Evolutionary conservation across 495 filamentous ascomycete genomes (phyloP).

Genomic region (Aspergillus affinis): DNA sequence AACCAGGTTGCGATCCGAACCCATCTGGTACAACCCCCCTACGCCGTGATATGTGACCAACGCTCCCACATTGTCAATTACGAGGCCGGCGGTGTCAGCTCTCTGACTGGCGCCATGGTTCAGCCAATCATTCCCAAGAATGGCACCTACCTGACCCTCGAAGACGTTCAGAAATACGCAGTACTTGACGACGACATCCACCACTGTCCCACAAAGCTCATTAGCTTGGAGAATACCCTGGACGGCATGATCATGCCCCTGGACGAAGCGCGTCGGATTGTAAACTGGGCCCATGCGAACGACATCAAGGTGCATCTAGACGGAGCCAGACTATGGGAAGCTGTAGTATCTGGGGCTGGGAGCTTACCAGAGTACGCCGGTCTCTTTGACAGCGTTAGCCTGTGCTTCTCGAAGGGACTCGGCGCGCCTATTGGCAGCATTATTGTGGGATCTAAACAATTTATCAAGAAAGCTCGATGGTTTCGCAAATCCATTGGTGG

Average conservation of each 20-base stretch:
- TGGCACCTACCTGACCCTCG: constrained; percentile 69
- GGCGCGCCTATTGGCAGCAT: constrained; percentile 87
- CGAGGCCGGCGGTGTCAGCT: constrained; percentile 52
- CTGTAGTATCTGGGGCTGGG: constrained; percentile 58
- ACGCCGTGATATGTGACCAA: constrained; percentile 48
- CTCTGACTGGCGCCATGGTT: constrained; percentile 45
- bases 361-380: constrained; percentile 65
- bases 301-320: constrained; percentile 77
- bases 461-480: constrained; percentile 74
- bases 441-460: constrained; percentile 62
- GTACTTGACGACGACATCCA: constrained; percentile 44
- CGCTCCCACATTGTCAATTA: constrained; percentile 48
- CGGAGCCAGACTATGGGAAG: constrained; percentile 84
- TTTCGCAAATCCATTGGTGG: constrained; percentile 84
- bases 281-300: constrained; percentile 65
- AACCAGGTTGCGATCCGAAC: constrained; percentile 53
- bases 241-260: constrained; percentile 76
- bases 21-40: constrained; percentile 49
- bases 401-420: constrained; percentile 88
- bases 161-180: constrained; percentile 62
- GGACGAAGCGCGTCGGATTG: constrained; percentile 63
- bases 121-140: constrained; percentile 52
- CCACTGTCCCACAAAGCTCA: constrained; percentile 69
- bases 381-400: constrained; percentile 74
- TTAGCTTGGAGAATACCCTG: constrained; percentile 84